Base-by-base conservation (phyloP, 805 yeast species). In the Kazachstania psychrophila region DNA sequence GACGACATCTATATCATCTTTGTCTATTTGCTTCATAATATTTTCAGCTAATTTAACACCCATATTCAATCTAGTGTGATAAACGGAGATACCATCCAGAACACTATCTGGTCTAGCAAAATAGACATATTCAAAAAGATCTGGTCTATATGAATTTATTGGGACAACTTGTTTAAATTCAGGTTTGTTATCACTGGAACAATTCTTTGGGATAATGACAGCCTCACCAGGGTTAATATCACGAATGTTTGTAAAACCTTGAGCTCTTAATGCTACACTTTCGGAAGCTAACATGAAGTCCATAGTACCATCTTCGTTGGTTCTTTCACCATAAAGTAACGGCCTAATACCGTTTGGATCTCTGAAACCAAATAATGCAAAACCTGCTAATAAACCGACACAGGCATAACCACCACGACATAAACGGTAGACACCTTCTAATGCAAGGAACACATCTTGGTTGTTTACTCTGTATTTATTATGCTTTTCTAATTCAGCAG, bases 291-390 rank as follows among this genome's bases (percentile, higher is more conserved):
- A 67, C 96, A 92, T 86, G 61, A 85, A 87, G 60, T 92, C 98
- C 36, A 66, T 69, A 11, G 75, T 45, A 13, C 94, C 95, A 52
- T 83, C 77, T 6, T 61, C 63, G 47, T 76, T 75, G 29, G 60
- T 51, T 52, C 98, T 75, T 63, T 83, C 89, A 40, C 98, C 98
- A 47, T 75, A 73, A 24, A 87, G 68, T 38, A 89, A 66, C 3
- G 98, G 98, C 57, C 98, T 76, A 49, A 92, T 85, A 44, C 97
- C 98, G 56, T 89, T 79, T 23, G 98, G 96, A 63, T 92, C 98
- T 62, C 98, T 75, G 69, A 92, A 92, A 0, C 96, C 98, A 54
- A 92, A 77, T 43, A 92, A 56, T 31, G 96, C 97, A 62, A 80
- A 92, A 32, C 98, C 98, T 2, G 98, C 97, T 41, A 92, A 69